Evolutionary conservation across 2,329 filamentous ascomycete species (phyloP), one percentile per base, ranked within the genome.

Genomic region (Dothideomycetes sp.): DNA sequence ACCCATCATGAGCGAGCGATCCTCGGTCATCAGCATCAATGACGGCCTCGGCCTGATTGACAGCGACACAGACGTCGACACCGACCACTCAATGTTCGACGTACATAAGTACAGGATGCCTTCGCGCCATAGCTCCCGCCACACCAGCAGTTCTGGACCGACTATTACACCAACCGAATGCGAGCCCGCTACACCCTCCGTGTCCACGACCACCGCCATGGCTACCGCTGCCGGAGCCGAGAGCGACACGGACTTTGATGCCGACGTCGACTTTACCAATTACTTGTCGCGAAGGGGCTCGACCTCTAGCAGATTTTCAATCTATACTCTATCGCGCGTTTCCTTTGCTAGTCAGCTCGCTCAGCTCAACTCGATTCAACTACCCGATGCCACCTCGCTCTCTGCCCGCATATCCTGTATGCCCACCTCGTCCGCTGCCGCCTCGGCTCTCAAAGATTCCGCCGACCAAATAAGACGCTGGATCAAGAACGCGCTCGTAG

Each of bases 281-380:
- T 19, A 27, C 17, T 30, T 41, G n/a, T 41, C 37, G 7, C 84
- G 85, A 59, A 78, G 80, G 25, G 75, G 77, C 4, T 69, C 77
- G 30, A 75, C 75, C 6, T 70, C 71, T 16, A 75, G 87, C 10
- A 73, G 87, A 3, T 84, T 84, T 29, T 96, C 89, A 24, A 87
- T 96, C 51, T 95, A 94, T 63, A 94, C 91, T 2, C 74, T 98
- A 44, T 94, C 87, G 2, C 78, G 89, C 31, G 83, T 82, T 23
- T 95, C 89, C 5, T 94, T 98, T 60, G 84, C 86, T 48, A 93
- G 84, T 53, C 91, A 96, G 61, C 76, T 96, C 39, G 84, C 85
- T 33, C 87, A 95, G 59, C 71, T 98, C 48, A 96, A 88, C 0
- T 87, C 87, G 13, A 80, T 96, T 44, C 82, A 86, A 53, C 73